phyloP scores from a whole-genome alignment of 495 filamentous ascomycete species.

The Daldinia bambusicola region DNA sequence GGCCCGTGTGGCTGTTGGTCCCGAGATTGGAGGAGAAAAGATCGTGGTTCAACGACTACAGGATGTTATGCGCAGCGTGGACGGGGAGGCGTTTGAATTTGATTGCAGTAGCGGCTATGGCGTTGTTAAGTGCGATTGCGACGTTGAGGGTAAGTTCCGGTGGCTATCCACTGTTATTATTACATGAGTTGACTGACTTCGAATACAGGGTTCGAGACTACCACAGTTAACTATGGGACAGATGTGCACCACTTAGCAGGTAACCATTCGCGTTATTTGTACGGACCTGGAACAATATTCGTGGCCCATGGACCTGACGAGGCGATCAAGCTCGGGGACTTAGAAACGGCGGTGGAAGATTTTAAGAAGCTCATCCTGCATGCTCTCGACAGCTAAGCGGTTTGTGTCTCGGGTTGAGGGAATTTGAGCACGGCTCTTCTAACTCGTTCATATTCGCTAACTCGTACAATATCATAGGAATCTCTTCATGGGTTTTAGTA shows the following conservation, averaged over 20 bases:
- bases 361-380: constrained; percentile 77
- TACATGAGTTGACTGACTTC: not conserved
- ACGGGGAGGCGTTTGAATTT: constrained; percentile 68
- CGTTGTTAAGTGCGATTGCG: constrained; percentile 79
- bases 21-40: constrained; percentile 62
- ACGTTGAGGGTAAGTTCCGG: constrained; percentile 70
- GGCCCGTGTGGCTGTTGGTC: constrained; percentile 78
- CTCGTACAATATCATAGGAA: constrained; percentile 36
- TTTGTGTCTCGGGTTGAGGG: constrained; percentile 17
- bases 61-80: constrained; percentile 66
- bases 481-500: not conserved
- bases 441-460: constrained; percentile 28
- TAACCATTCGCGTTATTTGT: constrained; percentile 83
- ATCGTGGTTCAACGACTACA: constrained; percentile 66
- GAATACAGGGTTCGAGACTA: constrained; percentile 72
- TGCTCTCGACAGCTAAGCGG: constrained; percentile 55
- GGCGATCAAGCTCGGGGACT: constrained; percentile 72
- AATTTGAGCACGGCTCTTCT: constrained; percentile 16
- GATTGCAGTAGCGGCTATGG: constrained; percentile 70
- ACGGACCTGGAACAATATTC: constrained; percentile 87
- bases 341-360: constrained; percentile 74
- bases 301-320: constrained; percentile 91
- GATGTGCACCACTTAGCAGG: constrained; percentile 82
- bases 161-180: not conserved
- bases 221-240: constrained; percentile 90